Conservation (phyloP, 106 monocot species). For the Amphibolis antarctica region DNA sequence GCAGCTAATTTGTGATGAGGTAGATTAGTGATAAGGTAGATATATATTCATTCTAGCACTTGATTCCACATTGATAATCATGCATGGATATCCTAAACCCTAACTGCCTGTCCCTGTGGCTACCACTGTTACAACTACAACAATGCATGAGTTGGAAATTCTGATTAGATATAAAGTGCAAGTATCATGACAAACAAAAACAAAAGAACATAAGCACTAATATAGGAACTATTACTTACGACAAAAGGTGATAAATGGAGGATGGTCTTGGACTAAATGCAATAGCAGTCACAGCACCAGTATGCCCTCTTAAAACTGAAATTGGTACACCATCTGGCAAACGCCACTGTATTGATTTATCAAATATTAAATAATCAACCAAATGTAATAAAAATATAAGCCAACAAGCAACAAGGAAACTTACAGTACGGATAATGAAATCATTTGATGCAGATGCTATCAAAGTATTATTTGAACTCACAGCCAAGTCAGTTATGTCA, state of each 20-base stretch:
- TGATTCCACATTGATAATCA: too few relatives aligned
- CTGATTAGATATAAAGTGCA: too few relatives aligned
- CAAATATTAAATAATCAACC: background rate
- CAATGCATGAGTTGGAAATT: too few relatives aligned
- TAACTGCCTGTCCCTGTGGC: too few relatives aligned
- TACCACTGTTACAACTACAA: too few relatives aligned
- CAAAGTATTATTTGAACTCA: slow-evolving; percentile 94
- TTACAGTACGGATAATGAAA: slow-evolving; percentile 90
- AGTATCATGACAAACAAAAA: too few relatives aligned
- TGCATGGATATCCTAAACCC: too few relatives aligned
- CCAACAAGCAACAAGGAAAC: slow-evolving; percentile 13
- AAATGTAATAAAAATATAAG: background rate
- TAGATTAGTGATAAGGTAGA: too few relatives aligned
- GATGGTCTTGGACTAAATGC: slow-evolving; percentile 85
- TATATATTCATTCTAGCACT: too few relatives aligned
- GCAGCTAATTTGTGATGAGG: too few relatives aligned
- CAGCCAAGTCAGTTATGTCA: slow-evolving; percentile 98
- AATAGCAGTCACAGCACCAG: slow-evolving; percentile 89
- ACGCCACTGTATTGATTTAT: slow-evolving; percentile 58
- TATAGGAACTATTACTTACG: slow-evolving; percentile 57
- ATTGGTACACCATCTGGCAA: slow-evolving; percentile 91
- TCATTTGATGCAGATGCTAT: slow-evolving; percentile 99
- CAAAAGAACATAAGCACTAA: background rate
- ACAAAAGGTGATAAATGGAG: slow-evolving; percentile 77
- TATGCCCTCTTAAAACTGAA: slow-evolving; percentile 89